Evolutionary conservation across 2,329 filamentous ascomycete genomes (phyloP).

Genomic region (Exophiala dermatitidis): DNA sequence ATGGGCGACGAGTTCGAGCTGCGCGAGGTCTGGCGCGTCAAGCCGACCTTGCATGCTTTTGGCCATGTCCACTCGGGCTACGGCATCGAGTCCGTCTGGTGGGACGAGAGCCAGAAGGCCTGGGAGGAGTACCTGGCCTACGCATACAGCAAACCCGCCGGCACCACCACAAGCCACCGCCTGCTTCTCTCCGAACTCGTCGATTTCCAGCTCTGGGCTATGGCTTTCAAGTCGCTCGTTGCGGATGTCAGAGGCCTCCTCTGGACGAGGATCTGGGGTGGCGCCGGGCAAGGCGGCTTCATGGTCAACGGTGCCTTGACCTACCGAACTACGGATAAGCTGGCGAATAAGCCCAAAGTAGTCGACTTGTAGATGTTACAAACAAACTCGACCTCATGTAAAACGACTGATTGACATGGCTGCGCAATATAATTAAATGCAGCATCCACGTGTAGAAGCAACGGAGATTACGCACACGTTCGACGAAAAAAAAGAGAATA

Average conservation of each 20-base stretch:
- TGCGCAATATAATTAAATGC: no score
- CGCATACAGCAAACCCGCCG: constrained; percentile 29
- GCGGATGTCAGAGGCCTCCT: constrained; percentile 51
- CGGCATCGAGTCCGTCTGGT: constrained; percentile 63
- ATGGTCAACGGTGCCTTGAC: constrained; percentile 58
- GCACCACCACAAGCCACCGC: constrained; percentile 18
- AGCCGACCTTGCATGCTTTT: constrained; percentile 71
- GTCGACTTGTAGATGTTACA: constrained; percentile 29
- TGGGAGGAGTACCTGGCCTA: constrained; percentile 58
- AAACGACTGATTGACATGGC: no score
- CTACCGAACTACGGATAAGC: constrained; percentile 33
- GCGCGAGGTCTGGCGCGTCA: constrained; percentile 64
- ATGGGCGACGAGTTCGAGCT: constrained; percentile 66
- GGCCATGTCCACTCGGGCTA: constrained; percentile 75
- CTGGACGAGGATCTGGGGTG: constrained; percentile 55
- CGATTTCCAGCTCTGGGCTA: constrained; percentile 43
- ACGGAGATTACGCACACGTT: no score
- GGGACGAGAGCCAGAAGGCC: constrained; percentile 63
- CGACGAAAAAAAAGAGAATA: no score
- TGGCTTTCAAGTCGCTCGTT: constrained; percentile 45
- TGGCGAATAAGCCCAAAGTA: constrained; percentile 36
- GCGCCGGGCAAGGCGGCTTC: constrained; percentile 43
- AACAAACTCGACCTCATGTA: no score
- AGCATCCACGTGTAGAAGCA: no score
- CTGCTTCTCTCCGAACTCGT: constrained; percentile 35